These are phyloP conservation scores for Aspergillus intermedius DNA, from an alignment of 2,329 filamentous ascomycete species.

Conservation along the genomic window DNA sequence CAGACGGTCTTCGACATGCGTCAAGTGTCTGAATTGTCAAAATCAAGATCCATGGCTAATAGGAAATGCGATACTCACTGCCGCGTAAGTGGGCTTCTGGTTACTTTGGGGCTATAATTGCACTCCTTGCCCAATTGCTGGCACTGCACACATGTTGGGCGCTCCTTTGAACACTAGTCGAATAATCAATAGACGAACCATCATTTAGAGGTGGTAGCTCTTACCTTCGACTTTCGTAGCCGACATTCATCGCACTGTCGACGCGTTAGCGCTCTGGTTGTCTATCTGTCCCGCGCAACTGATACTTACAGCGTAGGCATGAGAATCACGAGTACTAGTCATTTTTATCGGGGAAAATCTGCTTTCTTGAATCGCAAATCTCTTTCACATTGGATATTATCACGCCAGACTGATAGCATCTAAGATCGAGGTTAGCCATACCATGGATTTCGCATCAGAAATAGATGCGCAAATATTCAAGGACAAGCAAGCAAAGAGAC, in stretches of 20 bases:
- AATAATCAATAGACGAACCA: neutral
- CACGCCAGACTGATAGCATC: constrained; percentile 28
- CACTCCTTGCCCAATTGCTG: constrained; percentile 35
- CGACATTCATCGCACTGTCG: constrained; percentile 36
- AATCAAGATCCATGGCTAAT: neutral
- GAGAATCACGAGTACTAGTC: constrained; percentile 35
- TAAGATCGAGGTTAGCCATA: constrained; percentile 18
- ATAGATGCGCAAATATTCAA: too few relatives aligned
- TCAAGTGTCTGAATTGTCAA: constrained; percentile 26
- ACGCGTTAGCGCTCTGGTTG: neutral
- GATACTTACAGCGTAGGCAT: constrained; percentile 34
- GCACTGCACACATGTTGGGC: constrained; percentile 34
- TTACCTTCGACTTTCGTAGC: constrained; percentile 34
- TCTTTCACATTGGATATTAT: constrained; percentile 23
- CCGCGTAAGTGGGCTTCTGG: constrained; percentile 36
- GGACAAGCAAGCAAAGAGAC: too few relatives aligned
- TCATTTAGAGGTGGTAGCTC: constrained; percentile 1
- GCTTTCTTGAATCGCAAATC: constrained; percentile 16
- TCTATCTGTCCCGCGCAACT: neutral
- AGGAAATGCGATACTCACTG: constrained; percentile 30
- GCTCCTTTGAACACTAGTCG: constrained; percentile 37
- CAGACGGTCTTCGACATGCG: constrained; percentile 35
- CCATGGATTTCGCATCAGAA: too few relatives aligned
- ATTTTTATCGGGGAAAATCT: constrained; percentile 24
- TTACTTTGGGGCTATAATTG: constrained; percentile 38